A percentile compares a stretch with the other conserved stretches of the same genome.
phyloP scores from a whole-genome alignment of 176 grass and related monocot genomes.

The Carex myosuroides region DNA sequence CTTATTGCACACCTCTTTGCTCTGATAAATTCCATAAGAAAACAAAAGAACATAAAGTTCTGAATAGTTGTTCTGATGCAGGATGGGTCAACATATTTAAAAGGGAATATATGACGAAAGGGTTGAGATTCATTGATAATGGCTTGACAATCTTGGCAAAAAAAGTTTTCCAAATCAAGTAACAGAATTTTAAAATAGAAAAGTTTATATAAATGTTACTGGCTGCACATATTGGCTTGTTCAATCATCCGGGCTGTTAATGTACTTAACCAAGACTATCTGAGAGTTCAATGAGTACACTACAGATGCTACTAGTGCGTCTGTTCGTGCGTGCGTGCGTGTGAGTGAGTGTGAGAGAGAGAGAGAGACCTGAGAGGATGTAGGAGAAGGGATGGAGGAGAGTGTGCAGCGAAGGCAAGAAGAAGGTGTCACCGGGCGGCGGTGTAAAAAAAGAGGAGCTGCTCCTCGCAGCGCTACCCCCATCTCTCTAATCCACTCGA shows the following conservation, averaged over 20 bases:
- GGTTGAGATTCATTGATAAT: background rate
- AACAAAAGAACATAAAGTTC: background rate
- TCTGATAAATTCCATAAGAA: conserved; percentile 8
- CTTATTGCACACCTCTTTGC: background rate
- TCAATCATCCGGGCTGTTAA: background rate
- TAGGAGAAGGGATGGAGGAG: background rate
- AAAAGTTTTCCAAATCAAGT: background rate
- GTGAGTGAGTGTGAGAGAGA: background rate
- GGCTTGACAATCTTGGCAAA: background rate
- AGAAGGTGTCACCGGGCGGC: background rate
- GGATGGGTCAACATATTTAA: background rate
- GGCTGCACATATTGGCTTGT: background rate
- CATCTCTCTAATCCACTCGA: background rate
- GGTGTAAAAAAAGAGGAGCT: background rate
- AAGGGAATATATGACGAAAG: background rate
- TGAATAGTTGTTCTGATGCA: background rate
- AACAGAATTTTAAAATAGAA: background rate
- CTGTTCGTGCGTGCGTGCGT: background rate
- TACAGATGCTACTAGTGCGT: background rate
- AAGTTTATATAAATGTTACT: background rate
- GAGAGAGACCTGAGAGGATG: conserved; percentile 13
- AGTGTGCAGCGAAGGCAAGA: background rate
- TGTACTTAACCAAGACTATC: background rate
- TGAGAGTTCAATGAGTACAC: background rate
- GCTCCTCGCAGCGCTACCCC: background rate